Conservation (phyloP, 2,329 filamentous ascomycete species). For the Hypoxylon sp. region DNA sequence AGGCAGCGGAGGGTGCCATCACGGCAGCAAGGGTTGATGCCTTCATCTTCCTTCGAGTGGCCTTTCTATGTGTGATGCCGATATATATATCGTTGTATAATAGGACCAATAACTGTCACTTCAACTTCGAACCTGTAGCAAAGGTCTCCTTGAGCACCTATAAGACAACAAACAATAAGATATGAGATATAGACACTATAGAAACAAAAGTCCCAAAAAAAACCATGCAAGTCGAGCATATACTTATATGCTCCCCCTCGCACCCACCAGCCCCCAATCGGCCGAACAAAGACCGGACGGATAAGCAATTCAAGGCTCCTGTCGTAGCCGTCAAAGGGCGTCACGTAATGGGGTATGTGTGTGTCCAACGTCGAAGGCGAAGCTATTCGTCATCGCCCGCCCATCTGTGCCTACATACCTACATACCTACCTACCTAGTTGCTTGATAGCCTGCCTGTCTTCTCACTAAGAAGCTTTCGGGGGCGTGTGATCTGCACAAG, state of each 20-base stretch:
- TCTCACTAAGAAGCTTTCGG: conserved; percentile 22
- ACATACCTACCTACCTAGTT: neutral
- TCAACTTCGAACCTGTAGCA: neutral
- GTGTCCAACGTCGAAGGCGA: conserved; percentile 19
- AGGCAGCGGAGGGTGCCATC: conserved; percentile 48
- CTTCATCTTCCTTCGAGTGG: conserved; percentile 52
- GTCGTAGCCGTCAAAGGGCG: conserved; percentile 29
- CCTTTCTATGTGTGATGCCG: neutral
- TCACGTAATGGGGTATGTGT: conserved; percentile 26
- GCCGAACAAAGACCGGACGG: conserved; percentile 36
- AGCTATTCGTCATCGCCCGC: conserved; percentile 43
- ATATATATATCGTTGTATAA: conserved; percentile 9
- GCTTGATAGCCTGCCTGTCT: conserved; percentile 6
- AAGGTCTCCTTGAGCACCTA: neutral
- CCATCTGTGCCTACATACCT: conserved; percentile 3
- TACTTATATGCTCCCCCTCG: conserved; percentile 44
- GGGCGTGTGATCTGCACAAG: conserved; percentile 24
- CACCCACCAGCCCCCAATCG: neutral
- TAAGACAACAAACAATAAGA: neutral
- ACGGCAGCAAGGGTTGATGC: conserved; percentile 45
- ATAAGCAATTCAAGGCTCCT: conserved; percentile 27
- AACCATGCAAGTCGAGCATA: conserved; percentile 25
- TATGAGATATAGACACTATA: conserved; percentile 10
- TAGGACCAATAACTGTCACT: neutral
- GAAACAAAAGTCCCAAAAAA: neutral